Base-by-base conservation (phyloP, 768 basidiomycete genomes). In the Tulasnella sp. region DNA sequence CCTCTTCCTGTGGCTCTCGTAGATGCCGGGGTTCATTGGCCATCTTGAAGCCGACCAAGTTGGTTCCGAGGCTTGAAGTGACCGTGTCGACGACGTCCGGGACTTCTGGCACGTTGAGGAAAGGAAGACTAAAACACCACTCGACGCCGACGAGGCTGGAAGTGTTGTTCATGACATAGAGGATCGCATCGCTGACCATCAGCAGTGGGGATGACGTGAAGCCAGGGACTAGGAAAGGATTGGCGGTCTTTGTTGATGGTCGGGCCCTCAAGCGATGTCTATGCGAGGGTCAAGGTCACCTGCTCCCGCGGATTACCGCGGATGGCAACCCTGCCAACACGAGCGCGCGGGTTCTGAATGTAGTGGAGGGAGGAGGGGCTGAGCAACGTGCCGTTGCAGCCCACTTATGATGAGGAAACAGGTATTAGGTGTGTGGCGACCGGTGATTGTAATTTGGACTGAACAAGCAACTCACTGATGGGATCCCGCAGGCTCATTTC, bases 281-380 rank as follows among this genome's bases (percentile, higher is more conserved):
- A 48, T 89, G 89, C 79, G 89, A 82, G 5, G 84, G 80, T 74
- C 39, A 85, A 80, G 13, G 90, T 83, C 7, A 86, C 91, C 2
- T 85, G 87, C 76, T 95, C 93, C 82, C 94, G 93, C 0, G 91
- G 90, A 83, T 94, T 94, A 70, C 93, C 86, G 74, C 93, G 89
- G n/a, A 94, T 83, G 13, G 87, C 84, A 9, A 93, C 89, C 0
- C 83, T 81, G 2, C 92, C 92, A 3, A 88, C 88, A 39, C 93
- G 87, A 80, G 88, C 86, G 72, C 86, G 86, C 26, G 95, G 85
- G 80, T 92, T 91, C 4, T 89, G 86, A 87, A 95, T 89, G 40
- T 94, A 85, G 82, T 95, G 94, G n/a, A 94, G 87, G 84, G 94
- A 93, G 0, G 88, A 85, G 9, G 85, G 90, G 87, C 51, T 91